Base-by-base conservation (phyloP, 2,329 filamentous ascomycete genomes). In the Thermoascus crustaceus region DNA sequence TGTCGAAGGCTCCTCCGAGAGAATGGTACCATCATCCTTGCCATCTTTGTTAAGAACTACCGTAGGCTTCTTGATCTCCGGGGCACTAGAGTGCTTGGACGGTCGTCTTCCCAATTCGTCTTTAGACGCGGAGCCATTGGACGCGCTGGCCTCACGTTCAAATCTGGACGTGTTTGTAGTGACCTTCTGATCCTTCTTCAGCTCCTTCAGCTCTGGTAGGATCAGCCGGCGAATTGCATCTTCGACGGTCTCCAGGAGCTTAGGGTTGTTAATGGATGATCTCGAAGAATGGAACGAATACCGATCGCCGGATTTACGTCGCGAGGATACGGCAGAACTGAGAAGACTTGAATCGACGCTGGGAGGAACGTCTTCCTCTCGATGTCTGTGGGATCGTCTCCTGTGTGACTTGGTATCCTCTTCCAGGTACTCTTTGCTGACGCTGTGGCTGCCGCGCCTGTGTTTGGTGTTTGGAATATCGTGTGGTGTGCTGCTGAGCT, bases 191-290 rank as follows among this genome's bases (percentile, higher is more conserved):
- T 94, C 87, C 50, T 88, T 79, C 60, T 94, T 95, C 36, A 98
- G 69, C 7, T 87, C 85, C 49, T 86, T 89, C 29, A 98, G 71
- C 60, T 98, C 89, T 0, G 91, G 91, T 2, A 98, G 66, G 35
- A 95, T 94, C 32, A 94, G 71, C 32, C 87, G 76, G 43, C 86
- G 80, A 52, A 95, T 94, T 9, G 87, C 87, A 62, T 94, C 87
- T 63, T 95, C 88, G 3, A 95, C 88, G 0, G 87, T 91, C 52
- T 91, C 85, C 2, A 95, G 72, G 2, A 95, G 67, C 54, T 86
- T 91, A 0, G 88, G 88, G 52, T 95, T 94, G 63, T 93, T 94
- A 57, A 93, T 85, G 0, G 85, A 89, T 3, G 85, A 85, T 40
- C 73, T 73, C 11, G 73, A 75, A 21, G 76, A 78, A 23, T 68